Conservation (phyloP, 2,329 filamentous ascomycete genomes). For the Aspergillus carbonarius region DNA sequence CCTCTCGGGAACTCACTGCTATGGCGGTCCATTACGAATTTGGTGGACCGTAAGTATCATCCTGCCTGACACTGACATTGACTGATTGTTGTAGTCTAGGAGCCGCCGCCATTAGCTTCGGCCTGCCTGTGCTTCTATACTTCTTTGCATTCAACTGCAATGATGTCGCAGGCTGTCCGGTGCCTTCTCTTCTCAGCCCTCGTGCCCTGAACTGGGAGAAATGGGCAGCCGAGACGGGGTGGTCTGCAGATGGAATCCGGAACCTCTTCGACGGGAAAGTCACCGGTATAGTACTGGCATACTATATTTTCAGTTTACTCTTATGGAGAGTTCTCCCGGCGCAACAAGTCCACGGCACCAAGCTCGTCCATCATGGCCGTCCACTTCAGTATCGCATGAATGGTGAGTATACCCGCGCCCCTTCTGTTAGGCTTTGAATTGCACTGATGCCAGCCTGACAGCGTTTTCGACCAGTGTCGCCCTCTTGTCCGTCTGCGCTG, state of each 20-base stretch:
- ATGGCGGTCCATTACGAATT: slow-evolving; percentile 37
- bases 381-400: slow-evolving; percentile 77
- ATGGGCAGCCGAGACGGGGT: slow-evolving; percentile 74
- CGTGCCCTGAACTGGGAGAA: slow-evolving; percentile 65
- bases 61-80: slow-evolving; percentile 7
- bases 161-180: slow-evolving; percentile 82
- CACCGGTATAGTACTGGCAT: slow-evolving; percentile 65
- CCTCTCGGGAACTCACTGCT: background rate
- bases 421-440: background rate
- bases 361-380: slow-evolving; percentile 63
- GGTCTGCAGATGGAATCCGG: slow-evolving; percentile 69
- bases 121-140: slow-evolving; percentile 75
- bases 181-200: slow-evolving; percentile 71
- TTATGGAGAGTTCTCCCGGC: slow-evolving; percentile 75
- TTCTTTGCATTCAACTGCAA: slow-evolving; percentile 81
- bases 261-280: slow-evolving; percentile 52
- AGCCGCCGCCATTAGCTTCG: slow-evolving; percentile 71
- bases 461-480: slow-evolving; percentile 70
- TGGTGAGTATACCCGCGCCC: slow-evolving; percentile 45
- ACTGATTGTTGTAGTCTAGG: slow-evolving; percentile 58
- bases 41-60: slow-evolving; percentile 38
- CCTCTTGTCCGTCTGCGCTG: slow-evolving; percentile 64
- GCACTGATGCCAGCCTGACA: slow-evolving; percentile 33
- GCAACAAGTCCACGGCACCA: slow-evolving; percentile 64
- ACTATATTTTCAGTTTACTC: slow-evolving; percentile 71